Percentiles rank a stretch among this genome's conserved stretches.
Evolutionary conservation across 306 rosid genomes (phyloP).

Genomic region (Castanea sativa): DNA sequence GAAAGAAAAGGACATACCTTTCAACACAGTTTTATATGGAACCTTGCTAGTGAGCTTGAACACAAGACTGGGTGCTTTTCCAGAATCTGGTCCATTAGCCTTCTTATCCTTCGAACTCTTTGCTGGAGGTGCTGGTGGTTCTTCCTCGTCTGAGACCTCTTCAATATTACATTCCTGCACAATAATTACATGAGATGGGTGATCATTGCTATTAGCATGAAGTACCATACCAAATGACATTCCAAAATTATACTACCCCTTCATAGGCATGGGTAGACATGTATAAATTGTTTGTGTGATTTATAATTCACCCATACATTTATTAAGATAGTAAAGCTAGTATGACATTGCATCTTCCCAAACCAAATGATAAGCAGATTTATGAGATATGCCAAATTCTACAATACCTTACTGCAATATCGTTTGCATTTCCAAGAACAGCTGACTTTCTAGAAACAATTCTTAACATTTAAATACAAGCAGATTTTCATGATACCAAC

Average conservation of each 20-base stretch:
- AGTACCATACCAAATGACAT: too few relatives aligned
- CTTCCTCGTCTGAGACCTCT: constrained; percentile 78
- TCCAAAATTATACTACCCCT: background rate
- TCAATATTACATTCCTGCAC: constrained; percentile 83
- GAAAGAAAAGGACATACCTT: constrained; percentile 47
- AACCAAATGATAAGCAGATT: background rate
- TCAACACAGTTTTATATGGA: constrained; percentile 91
- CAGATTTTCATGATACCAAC: background rate
- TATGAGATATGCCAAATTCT: background rate
- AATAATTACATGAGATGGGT: constrained; percentile 11
- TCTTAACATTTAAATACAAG: background rate
- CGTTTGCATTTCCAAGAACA: background rate
- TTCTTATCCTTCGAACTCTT: constrained; percentile 93
- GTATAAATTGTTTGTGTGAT: background rate
- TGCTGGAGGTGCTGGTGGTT: constrained; percentile 55
- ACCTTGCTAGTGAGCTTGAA: constrained; percentile 83
- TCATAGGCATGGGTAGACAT: background rate
- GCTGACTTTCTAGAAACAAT: background rate
- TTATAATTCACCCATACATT: background rate
- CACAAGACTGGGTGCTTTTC: constrained; percentile 66
- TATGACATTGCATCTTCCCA: background rate
- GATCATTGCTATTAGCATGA: background rate
- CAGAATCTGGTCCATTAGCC: constrained; percentile 71
- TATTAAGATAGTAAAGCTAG: background rate
- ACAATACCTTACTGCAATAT: background rate